Conservation (phyloP, 75 land plant genomes). For the Sequoia sempervirens region DNA sequence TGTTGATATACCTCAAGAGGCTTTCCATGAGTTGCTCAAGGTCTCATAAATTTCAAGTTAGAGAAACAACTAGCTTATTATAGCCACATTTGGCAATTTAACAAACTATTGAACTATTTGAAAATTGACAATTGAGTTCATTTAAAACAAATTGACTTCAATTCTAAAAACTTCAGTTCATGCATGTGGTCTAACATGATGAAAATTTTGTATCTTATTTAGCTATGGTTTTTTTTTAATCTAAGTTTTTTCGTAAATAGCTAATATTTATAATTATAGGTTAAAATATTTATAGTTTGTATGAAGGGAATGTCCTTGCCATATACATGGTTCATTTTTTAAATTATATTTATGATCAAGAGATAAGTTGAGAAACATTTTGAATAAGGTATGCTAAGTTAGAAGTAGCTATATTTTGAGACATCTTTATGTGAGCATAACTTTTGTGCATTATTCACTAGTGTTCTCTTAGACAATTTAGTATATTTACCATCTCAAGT, state of each 20-base stretch:
- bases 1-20: constrained; percentile 98
- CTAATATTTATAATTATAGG: too few species aligned
- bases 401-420: not conserved
- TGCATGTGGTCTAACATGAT: not conserved
- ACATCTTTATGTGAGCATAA: not conserved
- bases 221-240: too few species aligned
- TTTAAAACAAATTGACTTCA: too few species aligned
- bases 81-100: not conserved
- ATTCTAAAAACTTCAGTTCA: not conserved
- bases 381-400: not conserved
- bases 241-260: too few species aligned
- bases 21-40: constrained; percentile 79
- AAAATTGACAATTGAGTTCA: not conserved
- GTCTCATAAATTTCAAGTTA: constrained; percentile 34
- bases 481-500: not conserved
- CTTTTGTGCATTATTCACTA: not conserved
- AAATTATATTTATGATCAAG: not conserved
- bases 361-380: not conserved
- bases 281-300: not conserved
- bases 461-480: too few species aligned
- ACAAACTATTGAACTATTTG: not conserved
- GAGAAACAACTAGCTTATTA: not conserved
- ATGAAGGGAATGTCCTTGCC: not conserved
- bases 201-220: not conserved
- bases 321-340: not conserved